Percentiles rank a stretch among this genome's conserved stretches.
Conservation (phyloP, 1,139 yeast species). For the Barnettozyma hawaiiensis region DNA sequence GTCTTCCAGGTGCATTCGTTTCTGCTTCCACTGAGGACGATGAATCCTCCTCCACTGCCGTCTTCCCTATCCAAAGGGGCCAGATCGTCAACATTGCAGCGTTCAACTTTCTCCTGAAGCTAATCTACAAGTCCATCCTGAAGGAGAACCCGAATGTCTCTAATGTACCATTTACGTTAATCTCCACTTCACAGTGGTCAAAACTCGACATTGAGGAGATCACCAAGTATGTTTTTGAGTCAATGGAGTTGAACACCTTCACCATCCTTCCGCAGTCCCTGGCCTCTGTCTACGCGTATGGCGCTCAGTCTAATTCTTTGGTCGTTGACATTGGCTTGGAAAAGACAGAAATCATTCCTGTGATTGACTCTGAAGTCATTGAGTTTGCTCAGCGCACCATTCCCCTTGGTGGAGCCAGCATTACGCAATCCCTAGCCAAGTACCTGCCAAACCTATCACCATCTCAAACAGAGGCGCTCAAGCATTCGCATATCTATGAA, state of each 20-base stretch:
- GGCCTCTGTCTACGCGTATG: constrained; percentile 71
- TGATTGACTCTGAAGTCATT: constrained; percentile 62
- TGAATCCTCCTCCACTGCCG: constrained; percentile 39
- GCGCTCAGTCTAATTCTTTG: constrained; percentile 52
- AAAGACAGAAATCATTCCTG: constrained; percentile 71
- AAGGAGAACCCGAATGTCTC: constrained; percentile 43
- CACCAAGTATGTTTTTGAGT: constrained; percentile 72
- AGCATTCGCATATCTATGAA: constrained; percentile 71
- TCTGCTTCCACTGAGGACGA: constrained; percentile 36
- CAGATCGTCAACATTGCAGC: constrained; percentile 64
- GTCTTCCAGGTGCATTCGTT: constrained; percentile 35
- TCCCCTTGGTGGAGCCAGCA: constrained; percentile 55
- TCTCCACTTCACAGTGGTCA: constrained; percentile 67
- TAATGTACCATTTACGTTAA: constrained; percentile 50
- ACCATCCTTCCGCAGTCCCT: constrained; percentile 63
- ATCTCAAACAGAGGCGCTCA: constrained; percentile 67
- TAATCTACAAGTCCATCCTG: constrained; percentile 53
- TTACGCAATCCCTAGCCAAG: constrained; percentile 48
- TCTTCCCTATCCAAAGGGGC: constrained; percentile 62
- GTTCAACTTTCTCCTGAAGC: constrained; percentile 59
- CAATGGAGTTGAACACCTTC: constrained; percentile 67
- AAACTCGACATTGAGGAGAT: constrained; percentile 59
- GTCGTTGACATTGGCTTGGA: constrained; percentile 80
- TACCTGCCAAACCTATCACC: constrained; percentile 53
- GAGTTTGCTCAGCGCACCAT: constrained; percentile 49